Conservation (phyloP, 2,329 filamentous ascomycete species). For the Fusarium sacchari region DNA sequence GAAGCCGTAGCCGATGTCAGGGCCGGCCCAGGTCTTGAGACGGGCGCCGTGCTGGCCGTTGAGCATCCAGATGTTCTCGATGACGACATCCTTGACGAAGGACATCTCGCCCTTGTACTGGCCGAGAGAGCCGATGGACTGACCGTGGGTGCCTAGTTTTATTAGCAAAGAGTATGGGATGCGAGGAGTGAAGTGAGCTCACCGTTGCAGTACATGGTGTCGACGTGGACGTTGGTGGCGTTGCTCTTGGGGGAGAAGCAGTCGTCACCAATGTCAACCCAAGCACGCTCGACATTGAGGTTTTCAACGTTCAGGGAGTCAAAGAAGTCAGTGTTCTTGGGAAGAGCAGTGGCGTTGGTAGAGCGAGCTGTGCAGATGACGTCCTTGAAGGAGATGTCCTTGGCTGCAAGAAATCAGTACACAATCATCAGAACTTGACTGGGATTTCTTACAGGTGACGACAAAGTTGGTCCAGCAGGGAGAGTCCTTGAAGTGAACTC, state of each 20-base stretch:
- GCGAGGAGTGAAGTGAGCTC: not conserved
- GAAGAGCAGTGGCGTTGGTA: conserved; percentile 34
- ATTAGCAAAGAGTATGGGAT: not conserved
- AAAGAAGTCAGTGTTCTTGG: conserved; percentile 43
- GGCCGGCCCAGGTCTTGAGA: conserved; percentile 41
- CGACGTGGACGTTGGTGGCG: conserved; percentile 34
- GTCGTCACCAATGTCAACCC: conserved; percentile 41
- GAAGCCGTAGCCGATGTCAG: conserved; percentile 37
- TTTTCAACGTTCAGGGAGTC: conserved; percentile 37
- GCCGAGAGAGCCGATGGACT: conserved; percentile 40
- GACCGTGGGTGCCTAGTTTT: conserved; percentile 21
- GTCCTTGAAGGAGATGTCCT: conserved; percentile 38
- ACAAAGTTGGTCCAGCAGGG: conserved; percentile 42
- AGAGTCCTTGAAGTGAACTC: conserved; percentile 41
- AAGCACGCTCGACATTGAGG: conserved; percentile 34
- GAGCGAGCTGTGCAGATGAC: conserved; percentile 41
- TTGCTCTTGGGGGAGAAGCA: conserved; percentile 43
- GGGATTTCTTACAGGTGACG: conserved; percentile 27
- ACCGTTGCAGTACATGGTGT: conserved; percentile 42
- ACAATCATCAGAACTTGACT: rapidly evolving
- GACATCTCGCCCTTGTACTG: conserved; percentile 40
- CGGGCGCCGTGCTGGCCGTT: conserved; percentile 40
- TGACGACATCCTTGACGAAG: conserved; percentile 38
- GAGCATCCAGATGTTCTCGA: conserved; percentile 43
- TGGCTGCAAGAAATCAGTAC: conserved; percentile 6